phyloP scores from a whole-genome alignment of 139 green algal species.

The Chlamydomonas incerta region DNA sequence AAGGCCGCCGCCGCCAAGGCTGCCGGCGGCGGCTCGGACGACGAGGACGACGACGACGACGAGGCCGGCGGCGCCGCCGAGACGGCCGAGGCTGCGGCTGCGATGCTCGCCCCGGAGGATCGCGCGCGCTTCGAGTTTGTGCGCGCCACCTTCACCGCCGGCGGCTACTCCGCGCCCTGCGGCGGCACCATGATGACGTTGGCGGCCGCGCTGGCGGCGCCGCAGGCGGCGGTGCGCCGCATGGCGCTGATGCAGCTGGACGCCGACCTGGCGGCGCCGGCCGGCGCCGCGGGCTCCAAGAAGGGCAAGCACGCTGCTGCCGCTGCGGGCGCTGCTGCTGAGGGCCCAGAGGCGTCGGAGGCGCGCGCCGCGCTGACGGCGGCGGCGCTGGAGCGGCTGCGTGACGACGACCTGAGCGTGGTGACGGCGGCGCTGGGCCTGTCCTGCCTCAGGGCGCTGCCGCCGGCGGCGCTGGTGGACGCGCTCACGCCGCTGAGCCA shows the following conservation, averaged over 20 bases:
- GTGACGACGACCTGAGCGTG: constrained; percentile 49
- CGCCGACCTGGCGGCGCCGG: constrained; percentile 14
- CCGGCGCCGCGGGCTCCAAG: too few relatives aligned
- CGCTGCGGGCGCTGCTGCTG: background rate
- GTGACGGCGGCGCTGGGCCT: constrained; percentile 44
- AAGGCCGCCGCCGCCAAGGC: background rate
- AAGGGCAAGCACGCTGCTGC: too few relatives aligned
- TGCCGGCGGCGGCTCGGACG: background rate
- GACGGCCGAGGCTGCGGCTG: background rate
- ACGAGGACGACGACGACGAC: constrained; percentile 1
- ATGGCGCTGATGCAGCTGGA: constrained; percentile 63
- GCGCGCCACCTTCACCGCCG: constrained; percentile 34
- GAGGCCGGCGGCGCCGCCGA: background rate
- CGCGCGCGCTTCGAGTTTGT: constrained; percentile 60
- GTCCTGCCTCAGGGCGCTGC: constrained; percentile 18
- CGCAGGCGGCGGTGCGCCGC: constrained; percentile 59
- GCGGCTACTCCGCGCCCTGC: constrained; percentile 37
- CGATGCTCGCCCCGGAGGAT: constrained; percentile 31
- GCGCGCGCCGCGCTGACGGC: background rate
- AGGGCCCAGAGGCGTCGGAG: background rate
- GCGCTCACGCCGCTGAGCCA: constrained; percentile 53
- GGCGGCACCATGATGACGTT: constrained; percentile 51
- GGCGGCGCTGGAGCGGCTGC: constrained; percentile 27
- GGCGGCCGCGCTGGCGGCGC: constrained; percentile 49
- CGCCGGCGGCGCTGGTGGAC: constrained; percentile 49